Evolutionary conservation across 2,329 filamentous ascomycete species (phyloP), one percentile per base, ranked within the genome.

Genomic region (Cadophora luteo-olivacea): DNA sequence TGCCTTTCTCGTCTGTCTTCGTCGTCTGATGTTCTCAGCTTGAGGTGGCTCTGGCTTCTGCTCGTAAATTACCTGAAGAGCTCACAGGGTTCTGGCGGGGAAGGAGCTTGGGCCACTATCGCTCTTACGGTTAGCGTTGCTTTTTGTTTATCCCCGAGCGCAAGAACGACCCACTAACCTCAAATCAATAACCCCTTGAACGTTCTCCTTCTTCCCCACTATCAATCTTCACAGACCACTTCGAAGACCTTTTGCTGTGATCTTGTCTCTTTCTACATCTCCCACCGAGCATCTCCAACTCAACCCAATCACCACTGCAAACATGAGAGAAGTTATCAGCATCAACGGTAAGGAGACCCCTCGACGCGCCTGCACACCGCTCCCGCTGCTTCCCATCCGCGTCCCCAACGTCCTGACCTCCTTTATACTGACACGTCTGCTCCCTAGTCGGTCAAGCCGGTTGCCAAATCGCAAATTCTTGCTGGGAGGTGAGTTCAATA

Each of bases 401-500:
- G 69, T 66, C 57, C 69, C 70, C 68, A 69, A 71, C 64, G 65
- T 68, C 64, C 68, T 58, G 58, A 68, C 57, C 52, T 66, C 65
- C 36, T 72, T 73, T 70, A 66, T 75, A 73, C 75, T 72, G 71
- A 74, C 71, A 61, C 61, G 60, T 72, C 62, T 70, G 55, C 65
- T 66, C 77, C 73, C 63, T 80, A 99, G 96, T 99, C 88, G 96
- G 96, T 85, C 96, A 99, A 90, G 96, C 96, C 82, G 96, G 96
- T 92, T 98, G 96, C 91, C 96, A 99, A 84, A 99, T 99, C 81
- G 96, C 95, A 86, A 99, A 99, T 88, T 96, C 96, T 79, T 98
- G 96, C 91, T 99, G 96, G 96, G 96, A 99, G 94, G 96, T 99
- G 86, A 87, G 93, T 80, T 78, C 70, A 68, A 51, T 32, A 57